These are phyloP conservation scores for Hemileia vastatrix DNA, from an alignment of 1,284 basidiomycete genomes.

Conservation along the genomic window DNA sequence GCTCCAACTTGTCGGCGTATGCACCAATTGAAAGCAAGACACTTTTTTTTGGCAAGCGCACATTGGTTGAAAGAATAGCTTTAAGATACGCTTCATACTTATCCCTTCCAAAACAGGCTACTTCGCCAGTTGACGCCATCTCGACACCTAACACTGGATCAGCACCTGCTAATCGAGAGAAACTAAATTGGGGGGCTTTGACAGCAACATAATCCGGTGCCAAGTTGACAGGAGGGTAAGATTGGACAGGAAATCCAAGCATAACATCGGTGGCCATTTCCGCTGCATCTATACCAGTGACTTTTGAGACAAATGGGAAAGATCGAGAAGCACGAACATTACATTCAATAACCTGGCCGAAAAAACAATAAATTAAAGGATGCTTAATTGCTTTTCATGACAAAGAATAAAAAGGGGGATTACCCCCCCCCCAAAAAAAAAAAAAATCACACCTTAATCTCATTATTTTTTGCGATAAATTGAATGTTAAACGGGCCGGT, in stretches of 20 bases:
- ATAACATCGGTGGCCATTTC: slow-evolving; percentile 98
- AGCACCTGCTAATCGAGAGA: slow-evolving; percentile 86
- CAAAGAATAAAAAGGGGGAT: neutral
- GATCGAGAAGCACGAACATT: slow-evolving; percentile 95
- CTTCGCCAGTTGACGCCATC: slow-evolving; percentile 99
- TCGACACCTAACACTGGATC: slow-evolving; percentile 98
- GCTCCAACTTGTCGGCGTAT: slow-evolving; percentile 95
- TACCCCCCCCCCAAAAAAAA: neutral
- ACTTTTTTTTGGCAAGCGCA: slow-evolving; percentile 87
- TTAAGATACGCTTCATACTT: slow-evolving; percentile 99
- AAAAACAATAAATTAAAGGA: too few relatives aligned
- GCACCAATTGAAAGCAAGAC: slow-evolving; percentile 89
- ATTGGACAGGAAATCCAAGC: slow-evolving; percentile 75
- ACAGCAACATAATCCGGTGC: slow-evolving; percentile 91
- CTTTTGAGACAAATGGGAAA: slow-evolving; percentile 98
- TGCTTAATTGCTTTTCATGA: neutral
- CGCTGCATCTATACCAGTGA: slow-evolving; percentile 92
- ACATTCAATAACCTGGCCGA: slow-evolving; percentile 99
- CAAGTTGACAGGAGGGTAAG: slow-evolving; percentile 66
- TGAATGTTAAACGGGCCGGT: slow-evolving; percentile 99
- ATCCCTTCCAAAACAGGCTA: slow-evolving; percentile 94
- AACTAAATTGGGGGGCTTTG: slow-evolving; percentile 98
- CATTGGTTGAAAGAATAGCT: slow-evolving; percentile 90
- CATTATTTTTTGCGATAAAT: slow-evolving; percentile 99
- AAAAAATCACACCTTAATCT: slow-evolving; percentile 49